Percentiles rank a stretch among this genome's conserved stretches.
phyloP scores from a whole-genome alignment of 2,329 filamentous ascomycete genomes.

The Pseudogymnoascus sp. region DNA sequence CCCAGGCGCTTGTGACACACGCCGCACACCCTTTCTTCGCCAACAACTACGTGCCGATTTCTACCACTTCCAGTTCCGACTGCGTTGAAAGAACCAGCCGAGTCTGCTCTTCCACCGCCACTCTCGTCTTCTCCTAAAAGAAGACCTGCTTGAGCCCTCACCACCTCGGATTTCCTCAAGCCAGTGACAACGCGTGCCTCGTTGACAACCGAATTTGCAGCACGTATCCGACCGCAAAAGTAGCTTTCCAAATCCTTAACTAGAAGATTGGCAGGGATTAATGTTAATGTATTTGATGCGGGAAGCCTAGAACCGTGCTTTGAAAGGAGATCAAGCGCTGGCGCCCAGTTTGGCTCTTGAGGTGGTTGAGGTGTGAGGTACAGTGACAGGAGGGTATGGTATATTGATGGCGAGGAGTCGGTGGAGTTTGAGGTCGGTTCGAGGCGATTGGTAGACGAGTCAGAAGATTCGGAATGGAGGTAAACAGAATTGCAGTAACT shows the following conservation, averaged over 20 bases:
- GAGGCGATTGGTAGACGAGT: slow-evolving; percentile 16
- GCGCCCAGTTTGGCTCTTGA: slow-evolving; percentile 62
- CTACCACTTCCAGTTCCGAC: slow-evolving; percentile 45
- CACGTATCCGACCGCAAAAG: slow-evolving; percentile 82
- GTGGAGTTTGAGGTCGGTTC: slow-evolving; percentile 30
- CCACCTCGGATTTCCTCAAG: slow-evolving; percentile 68
- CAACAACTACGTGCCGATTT: slow-evolving; percentile 66
- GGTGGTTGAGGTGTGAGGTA: slow-evolving; percentile 76
- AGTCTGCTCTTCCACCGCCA: slow-evolving; percentile 35
- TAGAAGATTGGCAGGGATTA: slow-evolving; percentile 75
- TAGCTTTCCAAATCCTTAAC: slow-evolving; percentile 78
- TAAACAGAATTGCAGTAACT: slow-evolving; percentile 88
- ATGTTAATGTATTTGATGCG: slow-evolving; percentile 71
- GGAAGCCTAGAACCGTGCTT: slow-evolving; percentile 88
- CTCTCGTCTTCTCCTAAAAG: slow-evolving; percentile 60
- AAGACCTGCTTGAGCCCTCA: slow-evolving; percentile 65
- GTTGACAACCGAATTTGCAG: slow-evolving; percentile 73
- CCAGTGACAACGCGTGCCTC: slow-evolving; percentile 70
- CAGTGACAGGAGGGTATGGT: slow-evolving; percentile 80
- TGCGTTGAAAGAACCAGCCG: slow-evolving; percentile 19
- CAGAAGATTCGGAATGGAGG: slow-evolving; percentile 43
- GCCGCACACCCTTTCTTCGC: slow-evolving; percentile 80
- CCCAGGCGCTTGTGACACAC: slow-evolving; percentile 92
- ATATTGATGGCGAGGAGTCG: slow-evolving; percentile 65
- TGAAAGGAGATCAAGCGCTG: slow-evolving; percentile 79